These are phyloP conservation scores for Ilex paraguariensis DNA, from an alignment of 305 asterid genomes.

Conservation along the genomic window DNA sequence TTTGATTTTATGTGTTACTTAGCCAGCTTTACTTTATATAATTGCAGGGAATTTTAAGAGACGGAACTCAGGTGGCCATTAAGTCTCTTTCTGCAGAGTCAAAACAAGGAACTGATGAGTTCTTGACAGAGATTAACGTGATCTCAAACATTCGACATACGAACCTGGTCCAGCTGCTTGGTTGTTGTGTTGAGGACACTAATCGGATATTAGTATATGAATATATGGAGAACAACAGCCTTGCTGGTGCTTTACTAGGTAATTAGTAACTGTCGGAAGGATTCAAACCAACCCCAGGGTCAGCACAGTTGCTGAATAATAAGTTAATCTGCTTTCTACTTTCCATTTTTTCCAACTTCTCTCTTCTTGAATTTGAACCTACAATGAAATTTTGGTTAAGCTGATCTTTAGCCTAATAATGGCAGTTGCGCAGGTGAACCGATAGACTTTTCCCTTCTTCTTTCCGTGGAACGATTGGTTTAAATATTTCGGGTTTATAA, in stretches of 20 bases:
- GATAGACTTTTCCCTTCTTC: too few relatives aligned
- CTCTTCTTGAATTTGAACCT: too few relatives aligned
- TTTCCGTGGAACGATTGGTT: too few relatives aligned
- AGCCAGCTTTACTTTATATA: neutral
- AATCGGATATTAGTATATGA: slow-evolving; percentile 69
- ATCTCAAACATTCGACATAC: slow-evolving; percentile 61
- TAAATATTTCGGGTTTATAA: too few relatives aligned
- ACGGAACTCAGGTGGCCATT: slow-evolving; percentile 69
- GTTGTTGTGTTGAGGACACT: slow-evolving; percentile 67
- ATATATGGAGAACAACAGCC: slow-evolving; percentile 73
- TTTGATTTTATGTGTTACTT: neutral
- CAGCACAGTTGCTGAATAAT: too few relatives aligned
- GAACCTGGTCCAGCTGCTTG: slow-evolving; percentile 70
- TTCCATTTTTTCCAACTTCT: too few relatives aligned
- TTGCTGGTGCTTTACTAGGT: slow-evolving; percentile 70
- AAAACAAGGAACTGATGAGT: slow-evolving; percentile 70
- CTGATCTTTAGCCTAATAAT: too few relatives aligned
- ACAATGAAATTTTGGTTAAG: too few relatives aligned
- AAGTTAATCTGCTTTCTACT: too few relatives aligned
- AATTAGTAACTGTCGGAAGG: slow-evolving; percentile 5
- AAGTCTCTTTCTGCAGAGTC: slow-evolving; percentile 76
- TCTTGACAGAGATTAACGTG: slow-evolving; percentile 68
- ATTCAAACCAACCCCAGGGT: too few relatives aligned
- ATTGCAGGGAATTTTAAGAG: slow-evolving; percentile 71
- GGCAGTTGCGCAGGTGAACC: too few relatives aligned